Evolutionary conservation across 768 basidiomycete genomes (phyloP), one percentile per base, ranked within the genome.

Genomic region (Kondoa subrosea): DNA sequence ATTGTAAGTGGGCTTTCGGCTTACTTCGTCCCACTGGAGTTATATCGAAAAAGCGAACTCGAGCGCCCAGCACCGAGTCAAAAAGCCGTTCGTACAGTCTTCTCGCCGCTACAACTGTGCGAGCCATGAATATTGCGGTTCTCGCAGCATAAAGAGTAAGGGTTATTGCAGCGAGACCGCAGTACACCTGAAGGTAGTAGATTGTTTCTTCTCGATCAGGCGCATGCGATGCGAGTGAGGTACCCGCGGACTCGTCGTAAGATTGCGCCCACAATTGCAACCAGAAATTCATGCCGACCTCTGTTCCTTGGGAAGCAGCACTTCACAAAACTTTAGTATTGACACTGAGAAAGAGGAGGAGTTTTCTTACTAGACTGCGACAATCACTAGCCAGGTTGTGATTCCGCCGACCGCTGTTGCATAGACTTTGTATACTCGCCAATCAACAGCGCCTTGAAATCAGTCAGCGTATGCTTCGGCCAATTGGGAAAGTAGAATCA

Each of bases 11-110:
- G 21, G 12, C 12, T 8, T 8, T 8, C 40, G 21, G 21, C 40
- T 50, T 21, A 50, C 40, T 78, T 2, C 78, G 74, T 1, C 79
- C 79, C 3, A 75, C 74, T 14, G 74, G 75, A 0, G 72, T 73
- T 17, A 69, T 62, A 67, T 71, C 72, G 65, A 72, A 72, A 67
- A 76, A 73, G 33, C 72, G 68, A 50, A 71, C 70, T 69, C 33
- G 3, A 0, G 79, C 78, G 0, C 75, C 75, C 0, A 80, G 73
- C 32, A 79, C 75, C 27, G 74, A 66, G 26, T 70, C 70, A 32
- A 79, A 68, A 12, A 79, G 71, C 30, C 70, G 56, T 1, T 69
- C 65, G 68, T 79, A 80, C 60, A 79, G 65, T 0, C 56, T 33
- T 16, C 34, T 31, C 8, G 67, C 69, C 0, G 74, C 74, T 0